Evolutionary conservation across 805 yeast species (phyloP).

Genomic region (Candida xyloterini): DNA sequence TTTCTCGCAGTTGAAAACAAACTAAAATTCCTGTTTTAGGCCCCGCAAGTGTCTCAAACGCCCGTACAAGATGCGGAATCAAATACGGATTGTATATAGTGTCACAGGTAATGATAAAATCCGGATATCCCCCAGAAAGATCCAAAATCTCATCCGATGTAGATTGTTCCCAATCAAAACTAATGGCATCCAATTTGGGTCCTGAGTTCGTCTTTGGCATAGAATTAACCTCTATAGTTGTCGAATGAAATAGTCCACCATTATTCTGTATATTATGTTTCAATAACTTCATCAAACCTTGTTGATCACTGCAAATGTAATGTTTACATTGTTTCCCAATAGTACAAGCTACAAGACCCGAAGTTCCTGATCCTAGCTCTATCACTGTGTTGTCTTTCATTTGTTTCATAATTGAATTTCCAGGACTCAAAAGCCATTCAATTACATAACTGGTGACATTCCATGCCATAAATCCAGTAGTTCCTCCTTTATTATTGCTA

Average conservation of each 20-base stretch:
- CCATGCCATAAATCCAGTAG: slow-evolving; percentile 71
- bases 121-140: slow-evolving; percentile 31
- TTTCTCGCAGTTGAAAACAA: slow-evolving; percentile 54
- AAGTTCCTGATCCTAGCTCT: slow-evolving; percentile 63
- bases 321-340: slow-evolving; percentile 34
- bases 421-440: slow-evolving; percentile 46
- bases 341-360: slow-evolving; percentile 47
- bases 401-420: slow-evolving; percentile 29
- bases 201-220: slow-evolving; percentile 2
- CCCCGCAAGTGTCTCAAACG: slow-evolving; percentile 39
- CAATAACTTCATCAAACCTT: slow-evolving; percentile 48
- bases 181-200: slow-evolving; percentile 42
- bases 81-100: slow-evolving; percentile 63
- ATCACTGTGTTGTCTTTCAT: slow-evolving; percentile 34
- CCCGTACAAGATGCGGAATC: slow-evolving; percentile 45
- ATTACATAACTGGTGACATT: slow-evolving; percentile 44
- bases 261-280: slow-evolving; percentile 45
- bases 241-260: slow-evolving; percentile 22
- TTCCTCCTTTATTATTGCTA: slow-evolving; percentile 35
- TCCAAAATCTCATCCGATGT: slow-evolving; percentile 7
- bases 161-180: slow-evolving; percentile 61
- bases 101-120: slow-evolving; percentile 58
- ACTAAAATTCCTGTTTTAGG: slow-evolving; percentile 37
- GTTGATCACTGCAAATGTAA: slow-evolving; percentile 60
- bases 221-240: slow-evolving; percentile 19